These are phyloP conservation scores for Umbelopsis sp. DNA, from an alignment of 192 early-diverging fungal species.

Conservation along the genomic window DNA sequence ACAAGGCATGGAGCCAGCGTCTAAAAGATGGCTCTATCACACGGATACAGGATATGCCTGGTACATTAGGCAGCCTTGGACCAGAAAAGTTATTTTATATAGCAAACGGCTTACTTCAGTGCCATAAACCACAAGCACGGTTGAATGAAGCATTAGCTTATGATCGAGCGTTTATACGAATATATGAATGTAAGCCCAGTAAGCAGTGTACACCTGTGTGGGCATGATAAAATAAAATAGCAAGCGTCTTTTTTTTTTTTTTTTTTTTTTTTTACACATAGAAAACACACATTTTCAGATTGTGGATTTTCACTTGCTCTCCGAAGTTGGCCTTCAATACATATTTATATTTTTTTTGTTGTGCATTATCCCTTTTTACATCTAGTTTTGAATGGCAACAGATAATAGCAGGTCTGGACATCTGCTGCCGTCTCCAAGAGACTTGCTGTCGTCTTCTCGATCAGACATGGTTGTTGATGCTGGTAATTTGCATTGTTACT, in stretches of 20 bases:
- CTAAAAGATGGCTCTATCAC: background rate
- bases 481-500: background rate
- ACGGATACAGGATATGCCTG: background rate
- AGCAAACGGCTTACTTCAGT: background rate
- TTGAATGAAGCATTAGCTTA: background rate
- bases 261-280: background rate
- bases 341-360: background rate
- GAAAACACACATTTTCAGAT: background rate
- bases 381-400: slow-evolving; percentile 14
- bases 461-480: slow-evolving; percentile 18
- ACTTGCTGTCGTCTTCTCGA: slow-evolving; percentile 12
- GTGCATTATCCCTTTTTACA: background rate
- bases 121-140: background rate
- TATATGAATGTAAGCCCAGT: background rate
- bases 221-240: background rate
- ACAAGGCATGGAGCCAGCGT: background rate
- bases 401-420: slow-evolving; percentile 14
- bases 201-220: background rate
- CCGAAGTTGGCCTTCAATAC: background rate
- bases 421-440: slow-evolving; percentile 17
- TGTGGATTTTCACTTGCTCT: background rate
- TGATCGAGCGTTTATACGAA: background rate
- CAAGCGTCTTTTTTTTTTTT: too few relatives aligned
- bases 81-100: background rate
- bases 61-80: background rate